Evolutionary conservation across 2,329 filamentous ascomycete genomes (phyloP).

Genomic region (Ceratocystiopsis minuta): DNA sequence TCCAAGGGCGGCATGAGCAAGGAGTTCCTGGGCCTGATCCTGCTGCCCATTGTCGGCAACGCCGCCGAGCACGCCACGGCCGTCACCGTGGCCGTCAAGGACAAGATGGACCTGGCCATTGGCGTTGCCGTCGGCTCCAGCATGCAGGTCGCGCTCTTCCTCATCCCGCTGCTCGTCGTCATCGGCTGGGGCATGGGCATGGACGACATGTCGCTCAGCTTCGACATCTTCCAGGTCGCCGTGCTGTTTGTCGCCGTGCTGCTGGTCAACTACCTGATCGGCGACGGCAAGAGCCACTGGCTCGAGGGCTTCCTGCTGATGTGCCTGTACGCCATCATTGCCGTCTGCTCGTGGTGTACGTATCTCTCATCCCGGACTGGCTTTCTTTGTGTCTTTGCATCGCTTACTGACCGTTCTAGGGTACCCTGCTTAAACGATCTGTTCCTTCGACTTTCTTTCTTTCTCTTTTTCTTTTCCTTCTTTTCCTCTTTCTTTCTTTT

Average conservation of each 20-base stretch:
- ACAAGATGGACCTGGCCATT: slow-evolving; percentile 73
- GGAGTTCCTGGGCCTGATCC: slow-evolving; percentile 59
- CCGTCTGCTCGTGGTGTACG: slow-evolving; percentile 45
- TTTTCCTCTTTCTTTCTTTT: neutral
- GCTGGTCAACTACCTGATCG: slow-evolving; percentile 71
- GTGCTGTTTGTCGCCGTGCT: slow-evolving; percentile 70
- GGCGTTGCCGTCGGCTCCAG: slow-evolving; percentile 64
- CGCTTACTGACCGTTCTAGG: slow-evolving; percentile 1
- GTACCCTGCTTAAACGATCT: slow-evolving; percentile 5
- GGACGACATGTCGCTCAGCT: slow-evolving; percentile 63
- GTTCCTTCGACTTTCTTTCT: neutral
- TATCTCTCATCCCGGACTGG: neutral
- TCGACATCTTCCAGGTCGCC: slow-evolving; percentile 79
- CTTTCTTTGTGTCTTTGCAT: neutral
- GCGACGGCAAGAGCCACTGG: slow-evolving; percentile 70
- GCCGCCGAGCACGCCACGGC: slow-evolving; percentile 67
- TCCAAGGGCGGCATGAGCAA: slow-evolving; percentile 39
- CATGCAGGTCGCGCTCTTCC: slow-evolving; percentile 65
- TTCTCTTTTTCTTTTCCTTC: neutral
- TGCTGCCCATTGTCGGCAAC: slow-evolving; percentile 63
- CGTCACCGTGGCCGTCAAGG: slow-evolving; percentile 62
- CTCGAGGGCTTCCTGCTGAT: slow-evolving; percentile 62
- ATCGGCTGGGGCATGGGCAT: slow-evolving; percentile 59
- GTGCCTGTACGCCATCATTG: slow-evolving; percentile 65
- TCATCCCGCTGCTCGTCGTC: slow-evolving; percentile 59